phyloP scores from a whole-genome alignment of 2,329 filamentous ascomycete species.

The Davidsoniella neocaledoniae region DNA sequence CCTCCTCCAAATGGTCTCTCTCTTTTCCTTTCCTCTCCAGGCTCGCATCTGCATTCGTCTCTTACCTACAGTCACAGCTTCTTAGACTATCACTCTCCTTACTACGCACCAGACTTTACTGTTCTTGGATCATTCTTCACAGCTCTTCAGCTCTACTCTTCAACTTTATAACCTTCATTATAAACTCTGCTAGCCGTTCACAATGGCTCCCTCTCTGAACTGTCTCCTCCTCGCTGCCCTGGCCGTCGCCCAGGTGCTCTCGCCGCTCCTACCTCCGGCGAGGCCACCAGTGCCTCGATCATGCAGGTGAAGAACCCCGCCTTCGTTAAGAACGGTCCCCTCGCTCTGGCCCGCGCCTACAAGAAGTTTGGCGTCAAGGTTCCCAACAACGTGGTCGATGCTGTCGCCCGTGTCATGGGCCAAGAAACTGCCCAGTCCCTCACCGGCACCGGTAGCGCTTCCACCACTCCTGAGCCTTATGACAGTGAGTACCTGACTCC shows the following conservation, averaged over 20 bases:
- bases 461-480: slow-evolving; percentile 14
- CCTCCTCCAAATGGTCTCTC: neutral
- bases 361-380: slow-evolving; percentile 18
- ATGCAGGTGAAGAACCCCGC: slow-evolving; percentile 9
- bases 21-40: slow-evolving; percentile 5
- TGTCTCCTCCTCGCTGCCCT: slow-evolving; percentile 6
- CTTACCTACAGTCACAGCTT: too few relatives aligned
- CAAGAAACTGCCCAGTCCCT: slow-evolving; percentile 13
- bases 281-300: slow-evolving; percentile 4
- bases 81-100: neutral
- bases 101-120: neutral
- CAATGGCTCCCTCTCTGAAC: slow-evolving; percentile 8
- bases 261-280: slow-evolving; percentile 1
- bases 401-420: slow-evolving; percentile 14
- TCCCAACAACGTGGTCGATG: slow-evolving; percentile 1
- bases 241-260: slow-evolving; percentile 6
- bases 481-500: slow-evolving; percentile 7
- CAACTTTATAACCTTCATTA: neutral
- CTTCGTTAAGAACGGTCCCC: slow-evolving; percentile 18
- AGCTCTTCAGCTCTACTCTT: neutral
- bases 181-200: neutral
- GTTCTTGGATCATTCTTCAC: neutral
- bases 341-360: slow-evolving; percentile 21
- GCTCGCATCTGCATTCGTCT: slow-evolving; percentile 8
- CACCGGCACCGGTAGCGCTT: slow-evolving; percentile 17